Evolutionary conservation across 306 rosid species (phyloP), one percentile per base, ranked within the genome.

Genomic region (Corylus avellana): DNA sequence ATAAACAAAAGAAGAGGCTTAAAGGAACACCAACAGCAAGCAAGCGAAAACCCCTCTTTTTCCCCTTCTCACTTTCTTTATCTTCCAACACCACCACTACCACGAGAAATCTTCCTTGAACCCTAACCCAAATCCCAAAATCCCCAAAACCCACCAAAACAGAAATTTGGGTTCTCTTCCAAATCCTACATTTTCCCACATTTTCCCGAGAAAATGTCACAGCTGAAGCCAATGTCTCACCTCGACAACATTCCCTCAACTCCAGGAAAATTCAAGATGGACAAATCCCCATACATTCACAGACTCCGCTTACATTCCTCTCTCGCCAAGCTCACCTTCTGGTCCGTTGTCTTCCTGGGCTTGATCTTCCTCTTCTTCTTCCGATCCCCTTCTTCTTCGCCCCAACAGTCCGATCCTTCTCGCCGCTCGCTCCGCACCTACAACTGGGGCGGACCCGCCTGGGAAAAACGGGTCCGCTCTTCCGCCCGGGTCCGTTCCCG

Each of bases 211-310:
- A 75, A 77, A 76, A 82, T 80, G 84, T 81, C 92, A 37, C 92
- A 88, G 78, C 82, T 83, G 87, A 87, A 81, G 84, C 90, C 86
- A 85, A 89, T 91, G 98, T 88, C 97, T 35, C 92, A 90, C 80
- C 77, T 83, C 3, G 94, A 95, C 76, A 84, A 91, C 83, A 86
- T 87, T 56, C 98, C 98, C 14, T 88, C 97, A 4, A 92, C 98
- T 13, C 97, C 98, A 4, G 98, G 98, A 10, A 95, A 95, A 87
- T 87, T 92, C 88, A 95, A 94, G 92, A 90, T 91, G 90, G 98
- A 93, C 12, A 93, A 94, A 64, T 84, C 94, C 5, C 83, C 97
- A 0, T 91, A 90, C 85, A 81, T 88, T 78, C 90, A 91, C 85
- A 81, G 97, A 29, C 79, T 78, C 32, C 88, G 98, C 54, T 92